phyloP scores from a whole-genome alignment of 768 basidiomycete species.

The Lyophyllum atratum region DNA sequence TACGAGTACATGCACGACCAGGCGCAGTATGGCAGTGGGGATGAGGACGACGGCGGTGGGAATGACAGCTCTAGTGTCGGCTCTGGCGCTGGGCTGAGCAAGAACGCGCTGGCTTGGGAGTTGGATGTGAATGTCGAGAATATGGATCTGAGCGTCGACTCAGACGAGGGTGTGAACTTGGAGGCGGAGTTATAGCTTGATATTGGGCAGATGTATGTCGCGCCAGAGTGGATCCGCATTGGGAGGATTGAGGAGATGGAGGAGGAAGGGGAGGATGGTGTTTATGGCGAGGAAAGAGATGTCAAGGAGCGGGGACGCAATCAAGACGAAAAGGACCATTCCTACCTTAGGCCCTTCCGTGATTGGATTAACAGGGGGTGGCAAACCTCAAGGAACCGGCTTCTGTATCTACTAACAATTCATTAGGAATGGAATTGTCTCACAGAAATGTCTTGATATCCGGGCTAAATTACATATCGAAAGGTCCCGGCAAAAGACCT shows the following conservation, averaged over 20 bases:
- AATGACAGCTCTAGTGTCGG: neutral
- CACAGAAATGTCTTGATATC: conserved; percentile 74
- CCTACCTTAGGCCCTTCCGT: conserved; percentile 71
- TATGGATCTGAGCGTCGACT: conserved; percentile 28
- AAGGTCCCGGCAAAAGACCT: conserved; percentile 60
- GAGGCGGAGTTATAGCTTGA: conserved; percentile 15
- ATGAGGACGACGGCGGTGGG: conserved; percentile 7
- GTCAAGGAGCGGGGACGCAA: conserved; percentile 4
- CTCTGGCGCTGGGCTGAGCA: conserved; percentile 2
- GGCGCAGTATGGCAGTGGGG: neutral
- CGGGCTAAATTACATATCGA: conserved; percentile 69
- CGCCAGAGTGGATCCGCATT: neutral
- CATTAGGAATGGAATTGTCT: conserved; percentile 78
- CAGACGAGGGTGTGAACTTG: conserved; percentile 1
- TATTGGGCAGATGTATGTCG: conserved; percentile 12
- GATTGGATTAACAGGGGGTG: conserved; percentile 81
- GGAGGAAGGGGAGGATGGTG: conserved; percentile 12
- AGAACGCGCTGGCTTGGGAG: conserved; percentile 14
- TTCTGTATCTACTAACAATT: neutral
- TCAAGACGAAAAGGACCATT: no score
- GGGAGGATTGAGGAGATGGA: conserved; percentile 17
- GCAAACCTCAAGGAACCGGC: neutral
- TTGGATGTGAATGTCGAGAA: conserved; percentile 27
- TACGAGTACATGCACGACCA: conserved; percentile 14
- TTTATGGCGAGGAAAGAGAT: conserved; percentile 13